Percentiles rank a stretch among this genome's conserved stretches.
phyloP scores from a whole-genome alignment of 768 basidiomycete species.

The Hebeloma cylindrosporum region DNA sequence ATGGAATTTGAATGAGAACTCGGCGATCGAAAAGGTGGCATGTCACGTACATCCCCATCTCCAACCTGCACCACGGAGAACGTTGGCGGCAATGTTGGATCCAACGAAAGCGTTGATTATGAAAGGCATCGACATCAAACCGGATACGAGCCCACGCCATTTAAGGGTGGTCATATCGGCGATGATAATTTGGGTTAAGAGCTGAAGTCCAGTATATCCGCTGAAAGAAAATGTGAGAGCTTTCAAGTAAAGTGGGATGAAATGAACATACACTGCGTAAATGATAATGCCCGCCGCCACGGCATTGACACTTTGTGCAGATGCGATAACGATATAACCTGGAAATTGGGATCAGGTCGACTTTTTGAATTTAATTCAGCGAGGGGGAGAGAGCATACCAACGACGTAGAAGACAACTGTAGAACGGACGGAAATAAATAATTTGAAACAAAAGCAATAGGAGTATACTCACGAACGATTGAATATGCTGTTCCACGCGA shows the following conservation, averaged over 20 bases:
- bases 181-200: conserved; percentile 63
- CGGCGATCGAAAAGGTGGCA: background rate
- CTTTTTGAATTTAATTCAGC: background rate
- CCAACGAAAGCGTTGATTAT: conserved; percentile 66
- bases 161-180: conserved; percentile 59
- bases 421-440: background rate
- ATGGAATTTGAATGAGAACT: conserved; percentile 3
- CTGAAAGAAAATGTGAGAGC: conserved; percentile 31
- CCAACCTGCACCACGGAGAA: conserved; percentile 49
- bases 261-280: conserved; percentile 48
- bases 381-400: conserved; percentile 29
- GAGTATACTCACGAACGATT: conserved; percentile 46
- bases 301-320: conserved; percentile 42
- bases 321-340: conserved; percentile 57
- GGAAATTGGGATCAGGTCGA: background rate
- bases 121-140: conserved; percentile 31
- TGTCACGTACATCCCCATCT: conserved; percentile 63
- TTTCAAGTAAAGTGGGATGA: conserved; percentile 11
- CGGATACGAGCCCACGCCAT: conserved; percentile 54
- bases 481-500: conserved; percentile 67
- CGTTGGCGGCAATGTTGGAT: conserved; percentile 55
- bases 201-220: conserved; percentile 67
- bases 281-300: conserved; percentile 57
- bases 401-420: conserved; percentile 61
- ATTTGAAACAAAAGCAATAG: background rate